Evolutionary conservation across 2,329 filamentous ascomycete genomes (phyloP).

Genomic region (Colletotrichum karsti): DNA sequence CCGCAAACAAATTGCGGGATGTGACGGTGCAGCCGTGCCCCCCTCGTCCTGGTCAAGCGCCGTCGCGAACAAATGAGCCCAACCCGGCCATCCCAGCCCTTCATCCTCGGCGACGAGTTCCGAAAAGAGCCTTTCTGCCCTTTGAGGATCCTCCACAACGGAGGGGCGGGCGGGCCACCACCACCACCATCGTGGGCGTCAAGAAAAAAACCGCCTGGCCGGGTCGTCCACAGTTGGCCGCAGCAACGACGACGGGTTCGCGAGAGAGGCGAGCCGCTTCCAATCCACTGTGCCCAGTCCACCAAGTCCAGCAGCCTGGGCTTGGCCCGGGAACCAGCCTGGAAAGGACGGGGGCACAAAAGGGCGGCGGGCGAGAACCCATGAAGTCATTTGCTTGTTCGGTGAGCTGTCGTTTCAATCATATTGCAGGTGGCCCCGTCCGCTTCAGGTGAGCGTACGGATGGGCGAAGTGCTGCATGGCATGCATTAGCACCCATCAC

Average conservation of each 20-base stretch:
- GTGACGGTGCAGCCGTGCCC: constrained; percentile 15
- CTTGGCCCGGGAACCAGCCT: constrained; percentile 2
- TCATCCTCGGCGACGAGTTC: constrained; percentile 11
- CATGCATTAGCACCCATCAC: constrained; percentile 17
- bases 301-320: too few relatives aligned
- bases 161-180: too few relatives aligned
- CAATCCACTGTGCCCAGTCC: neutral
- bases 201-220: constrained; percentile 28
- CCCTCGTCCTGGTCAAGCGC: constrained; percentile 23
- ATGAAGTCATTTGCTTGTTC: constrained; percentile 29
- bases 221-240: constrained; percentile 13
- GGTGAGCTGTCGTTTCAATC: constrained; percentile 28
- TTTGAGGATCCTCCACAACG: neutral
- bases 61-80: constrained; percentile 30
- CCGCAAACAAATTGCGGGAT: constrained; percentile 28
- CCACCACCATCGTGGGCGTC: constrained; percentile 15
- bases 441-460: constrained; percentile 30
- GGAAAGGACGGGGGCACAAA: neutral
- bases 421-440: constrained; percentile 29
- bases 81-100: constrained; percentile 19
- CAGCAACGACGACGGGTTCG: neutral
- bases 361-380: neutral
- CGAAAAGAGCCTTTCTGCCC: constrained; percentile 12
- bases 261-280: constrained; percentile 3
- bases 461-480: constrained; percentile 10